phyloP scores from a whole-genome alignment of 2,329 filamentous ascomycete genomes.

The Epichloe glyceriae region DNA sequence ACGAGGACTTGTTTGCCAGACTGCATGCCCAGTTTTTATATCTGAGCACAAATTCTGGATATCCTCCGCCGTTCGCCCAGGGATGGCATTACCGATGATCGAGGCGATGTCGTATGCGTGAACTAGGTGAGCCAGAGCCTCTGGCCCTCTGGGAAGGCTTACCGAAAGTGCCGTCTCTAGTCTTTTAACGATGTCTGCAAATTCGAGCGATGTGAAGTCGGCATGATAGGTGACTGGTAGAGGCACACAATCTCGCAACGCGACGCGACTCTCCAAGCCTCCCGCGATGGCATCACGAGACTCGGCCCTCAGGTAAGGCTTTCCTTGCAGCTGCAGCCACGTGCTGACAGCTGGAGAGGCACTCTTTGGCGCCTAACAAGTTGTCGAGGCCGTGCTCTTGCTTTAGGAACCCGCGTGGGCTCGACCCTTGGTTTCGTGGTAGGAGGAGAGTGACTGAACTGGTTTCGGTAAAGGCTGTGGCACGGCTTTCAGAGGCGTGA shows the following conservation, averaged over 20 bases:
- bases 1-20: conserved; percentile 4
- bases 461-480: not conserved
- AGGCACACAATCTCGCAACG: conserved; percentile 1
- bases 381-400: not conserved
- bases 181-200: conserved; percentile 14
- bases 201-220: conserved; percentile 30
- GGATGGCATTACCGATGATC: conserved; percentile 11
- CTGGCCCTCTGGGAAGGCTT: conserved; percentile 7
- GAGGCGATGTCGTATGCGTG: conserved; percentile 12
- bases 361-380: not conserved
- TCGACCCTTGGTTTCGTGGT: not conserved
- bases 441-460: not conserved
- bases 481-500: not conserved
- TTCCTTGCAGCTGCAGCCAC: conserved; percentile 4
- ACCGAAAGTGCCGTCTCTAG: conserved; percentile 10
- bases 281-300: conserved; percentile 17
- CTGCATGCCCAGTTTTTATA: conserved; percentile 12
- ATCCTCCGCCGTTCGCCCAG: conserved; percentile 15
- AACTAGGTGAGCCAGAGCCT: conserved; percentile 11
- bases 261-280: conserved; percentile 10
- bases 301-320: conserved; percentile 15
- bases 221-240: conserved; percentile 25
- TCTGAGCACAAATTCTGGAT: conserved; percentile 21
- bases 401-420: not conserved
- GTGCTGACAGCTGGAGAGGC: not conserved